phyloP scores from a whole-genome alignment of 805 yeast species.

The Metschnikowia dekortorum region DNA sequence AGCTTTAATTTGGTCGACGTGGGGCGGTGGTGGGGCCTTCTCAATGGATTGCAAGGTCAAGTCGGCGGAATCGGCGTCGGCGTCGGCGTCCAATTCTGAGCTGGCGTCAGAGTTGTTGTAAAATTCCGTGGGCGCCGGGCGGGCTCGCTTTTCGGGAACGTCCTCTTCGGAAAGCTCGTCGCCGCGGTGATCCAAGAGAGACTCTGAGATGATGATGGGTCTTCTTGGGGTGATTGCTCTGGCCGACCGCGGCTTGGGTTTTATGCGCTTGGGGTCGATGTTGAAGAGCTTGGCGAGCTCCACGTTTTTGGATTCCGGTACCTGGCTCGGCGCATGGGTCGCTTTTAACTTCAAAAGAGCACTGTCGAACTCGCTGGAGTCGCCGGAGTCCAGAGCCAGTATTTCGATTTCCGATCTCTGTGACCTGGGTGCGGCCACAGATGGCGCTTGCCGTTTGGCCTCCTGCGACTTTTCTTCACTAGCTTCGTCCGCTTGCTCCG shows the following conservation, averaged over 20 bases:
- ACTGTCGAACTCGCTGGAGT: constrained; percentile 12
- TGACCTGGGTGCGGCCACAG: not conserved
- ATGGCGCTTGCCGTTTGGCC: no score
- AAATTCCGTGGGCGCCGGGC: not conserved
- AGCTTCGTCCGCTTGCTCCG: not conserved
- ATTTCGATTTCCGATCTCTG: not conserved
- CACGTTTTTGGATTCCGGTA: constrained; percentile 2
- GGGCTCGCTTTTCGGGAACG: not conserved
- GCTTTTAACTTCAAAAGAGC: constrained; percentile 15
- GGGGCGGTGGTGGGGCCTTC: not conserved
- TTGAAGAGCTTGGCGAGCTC: constrained; percentile 16
- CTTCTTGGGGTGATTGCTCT: constrained; percentile 15
- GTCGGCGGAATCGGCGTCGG: not conserved
- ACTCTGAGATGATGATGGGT: constrained; percentile 12
- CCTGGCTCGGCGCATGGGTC: constrained; percentile 2
- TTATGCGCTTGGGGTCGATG: constrained; percentile 11
- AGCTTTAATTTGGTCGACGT: no score
- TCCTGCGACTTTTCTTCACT: not conserved
- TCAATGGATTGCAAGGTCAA: not conserved
- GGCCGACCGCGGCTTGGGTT: constrained; percentile 11
- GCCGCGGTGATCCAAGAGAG: not conserved
- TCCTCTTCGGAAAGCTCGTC: not conserved
- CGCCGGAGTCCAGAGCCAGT: not conserved
- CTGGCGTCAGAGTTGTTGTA: constrained; percentile 2
- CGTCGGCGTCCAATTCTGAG: not conserved